Conservation (phyloP, 768 basidiomycete genomes). For the Tylopilus intermedius region DNA sequence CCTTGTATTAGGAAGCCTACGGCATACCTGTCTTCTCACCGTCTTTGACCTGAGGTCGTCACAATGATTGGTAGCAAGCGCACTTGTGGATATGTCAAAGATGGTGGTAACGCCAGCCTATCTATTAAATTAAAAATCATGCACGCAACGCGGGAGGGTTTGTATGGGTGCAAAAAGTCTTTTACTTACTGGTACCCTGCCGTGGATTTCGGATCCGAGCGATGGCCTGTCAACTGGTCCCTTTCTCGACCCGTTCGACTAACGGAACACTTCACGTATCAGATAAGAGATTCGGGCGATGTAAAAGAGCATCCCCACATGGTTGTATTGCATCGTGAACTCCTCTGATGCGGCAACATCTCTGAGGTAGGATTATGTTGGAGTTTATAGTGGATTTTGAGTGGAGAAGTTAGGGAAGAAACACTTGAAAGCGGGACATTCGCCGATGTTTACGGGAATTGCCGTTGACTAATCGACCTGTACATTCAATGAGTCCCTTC, state of each 20-base stretch:
- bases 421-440: background rate
- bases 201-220: constrained; percentile 8
- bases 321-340: constrained; percentile 20
- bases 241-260: constrained; percentile 9
- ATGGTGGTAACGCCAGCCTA: background rate
- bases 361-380: background rate
- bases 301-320: constrained; percentile 16
- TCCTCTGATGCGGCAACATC: background rate
- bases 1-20: constrained; percentile 22
- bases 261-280: background rate
- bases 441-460: constrained; percentile 9
- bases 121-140: constrained; percentile 2
- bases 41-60: constrained; percentile 1
- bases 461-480: constrained; percentile 6
- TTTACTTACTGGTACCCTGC: background rate
- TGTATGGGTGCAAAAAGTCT: background rate
- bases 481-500: background rate
- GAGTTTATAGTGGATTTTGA: background rate
- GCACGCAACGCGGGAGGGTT: constrained; percentile 4
- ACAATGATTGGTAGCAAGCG: background rate
- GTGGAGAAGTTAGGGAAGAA: background rate
- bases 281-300: constrained; percentile 9
- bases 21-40: constrained; percentile 18
- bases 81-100: constrained; percentile 1
- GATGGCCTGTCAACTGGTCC: constrained; percentile 9